Conservation (phyloP, 352 stramenopile species). For the Chrysophaeum taylorii region DNA sequence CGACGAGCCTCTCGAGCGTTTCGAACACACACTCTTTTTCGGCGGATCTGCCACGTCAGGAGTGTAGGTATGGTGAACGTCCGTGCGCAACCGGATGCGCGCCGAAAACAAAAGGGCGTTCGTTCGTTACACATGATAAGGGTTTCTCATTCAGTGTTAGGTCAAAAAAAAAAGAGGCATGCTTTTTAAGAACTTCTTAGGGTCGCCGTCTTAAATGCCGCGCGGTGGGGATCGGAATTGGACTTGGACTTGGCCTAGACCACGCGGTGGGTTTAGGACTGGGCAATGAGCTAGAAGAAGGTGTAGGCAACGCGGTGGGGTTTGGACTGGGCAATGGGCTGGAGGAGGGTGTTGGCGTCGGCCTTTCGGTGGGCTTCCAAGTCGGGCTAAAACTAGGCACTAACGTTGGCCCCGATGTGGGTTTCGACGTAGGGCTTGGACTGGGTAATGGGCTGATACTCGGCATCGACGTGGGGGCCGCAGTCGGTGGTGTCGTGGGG, state of each 20-base stretch:
- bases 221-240: slow-evolving; percentile 1
- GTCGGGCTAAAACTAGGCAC: neutral
- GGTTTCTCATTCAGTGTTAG: too few species aligned
- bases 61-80: too few species aligned
- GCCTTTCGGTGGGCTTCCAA: neutral
- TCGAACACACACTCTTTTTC: too few species aligned
- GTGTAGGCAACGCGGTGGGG: neutral
- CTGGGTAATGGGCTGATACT: neutral
- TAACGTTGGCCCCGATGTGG: neutral
- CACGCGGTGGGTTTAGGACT: neutral
- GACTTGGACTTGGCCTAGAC: neutral
- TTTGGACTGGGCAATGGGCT: neutral
- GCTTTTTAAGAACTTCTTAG: too few species aligned
- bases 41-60: too few species aligned
- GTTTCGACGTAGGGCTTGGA: neutral
- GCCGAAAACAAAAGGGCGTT: too few species aligned
- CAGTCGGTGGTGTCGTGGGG: neutral
- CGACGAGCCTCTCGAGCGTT: too few species aligned
- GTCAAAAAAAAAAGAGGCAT: too few species aligned
- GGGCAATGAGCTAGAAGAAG: neutral
- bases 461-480: neutral
- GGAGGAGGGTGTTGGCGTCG: neutral
- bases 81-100: too few species aligned
- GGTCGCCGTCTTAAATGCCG: too few species aligned
- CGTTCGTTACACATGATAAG: too few species aligned